Conservation (phyloP, 495 filamentous ascomycete genomes). For the Hyaloscypha variabilis region DNA sequence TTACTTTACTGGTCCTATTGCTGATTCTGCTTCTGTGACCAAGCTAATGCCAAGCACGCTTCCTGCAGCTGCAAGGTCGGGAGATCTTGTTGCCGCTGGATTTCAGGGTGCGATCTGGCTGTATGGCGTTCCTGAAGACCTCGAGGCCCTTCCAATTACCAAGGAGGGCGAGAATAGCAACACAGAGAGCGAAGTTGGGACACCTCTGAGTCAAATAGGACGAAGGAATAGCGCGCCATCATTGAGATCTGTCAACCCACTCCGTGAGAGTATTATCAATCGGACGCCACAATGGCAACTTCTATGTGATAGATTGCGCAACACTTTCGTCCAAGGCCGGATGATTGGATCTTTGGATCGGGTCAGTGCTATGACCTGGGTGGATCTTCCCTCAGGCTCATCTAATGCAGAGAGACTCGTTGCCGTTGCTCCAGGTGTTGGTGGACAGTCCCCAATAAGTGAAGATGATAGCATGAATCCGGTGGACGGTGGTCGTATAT, state of each 20-base stretch:
- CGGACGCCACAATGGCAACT: conserved; percentile 69
- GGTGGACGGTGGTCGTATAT: conserved; percentile 81
- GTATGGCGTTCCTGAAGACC: conserved; percentile 75
- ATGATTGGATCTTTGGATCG: conserved; percentile 58
- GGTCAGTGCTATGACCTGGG: conserved; percentile 64
- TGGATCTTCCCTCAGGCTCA: conserved; percentile 48
- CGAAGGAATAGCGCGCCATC: conserved; percentile 33
- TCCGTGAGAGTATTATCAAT: conserved; percentile 11
- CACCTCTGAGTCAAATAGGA: conserved; percentile 30
- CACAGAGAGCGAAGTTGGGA: conserved; percentile 33
- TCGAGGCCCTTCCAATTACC: conserved; percentile 53
- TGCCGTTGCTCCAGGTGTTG: conserved; percentile 75
- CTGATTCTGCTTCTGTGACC: conserved; percentile 42
- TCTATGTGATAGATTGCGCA: conserved; percentile 65
- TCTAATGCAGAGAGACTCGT: conserved; percentile 63
- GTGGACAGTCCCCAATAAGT: conserved; percentile 55
- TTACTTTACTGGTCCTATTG: conserved; percentile 76
- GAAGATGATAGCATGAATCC: conserved; percentile 76
- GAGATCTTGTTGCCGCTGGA: conserved; percentile 75
- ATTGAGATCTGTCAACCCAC: conserved; percentile 19
- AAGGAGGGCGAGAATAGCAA: conserved; percentile 24
- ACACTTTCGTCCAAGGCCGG: conserved; percentile 62
- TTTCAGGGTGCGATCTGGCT: conserved; percentile 77
- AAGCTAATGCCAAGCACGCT: conserved; percentile 65
- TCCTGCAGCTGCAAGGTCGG: conserved; percentile 66